Evolutionary conservation across 2,329 filamentous ascomycete species (phyloP).

Genomic region (Fusarium pseudograminearum): DNA sequence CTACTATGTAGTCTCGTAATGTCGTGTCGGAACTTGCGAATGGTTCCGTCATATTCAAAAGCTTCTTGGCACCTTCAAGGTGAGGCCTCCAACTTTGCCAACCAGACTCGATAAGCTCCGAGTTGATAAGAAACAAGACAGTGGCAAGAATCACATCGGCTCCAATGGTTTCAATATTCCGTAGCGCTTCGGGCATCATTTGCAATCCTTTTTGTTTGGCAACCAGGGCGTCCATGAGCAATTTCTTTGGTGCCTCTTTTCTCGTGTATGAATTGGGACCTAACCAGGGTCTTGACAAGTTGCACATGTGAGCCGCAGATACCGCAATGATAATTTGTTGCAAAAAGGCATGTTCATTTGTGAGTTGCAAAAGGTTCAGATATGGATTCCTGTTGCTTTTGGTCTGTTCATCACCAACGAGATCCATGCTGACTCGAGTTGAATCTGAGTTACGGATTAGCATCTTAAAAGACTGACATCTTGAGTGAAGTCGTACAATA

Average conservation of each 20-base stretch:
- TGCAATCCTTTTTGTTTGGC: conserved; percentile 59
- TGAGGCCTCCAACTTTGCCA: conserved; percentile 61
- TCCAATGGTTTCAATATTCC: conserved; percentile 52
- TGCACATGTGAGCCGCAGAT: conserved; percentile 61
- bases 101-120: conserved; percentile 63
- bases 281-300: conserved; percentile 43
- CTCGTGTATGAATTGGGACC: conserved; percentile 48
- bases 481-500: conserved; percentile 50
- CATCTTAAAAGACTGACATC: neutral
- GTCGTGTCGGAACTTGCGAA: conserved; percentile 49
- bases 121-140: conserved; percentile 62
- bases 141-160: conserved; percentile 59
- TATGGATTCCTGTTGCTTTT: conserved; percentile 59
- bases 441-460: conserved; percentile 53
- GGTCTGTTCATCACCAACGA: conserved; percentile 60
- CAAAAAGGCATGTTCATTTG: conserved; percentile 55
- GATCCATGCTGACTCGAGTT: conserved; percentile 62
- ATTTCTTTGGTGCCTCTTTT: conserved; percentile 45
- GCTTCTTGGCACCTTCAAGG: conserved; percentile 58
- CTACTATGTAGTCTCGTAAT: conserved; percentile 59
- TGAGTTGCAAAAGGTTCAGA: conserved; percentile 57
- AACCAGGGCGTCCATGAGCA: conserved; percentile 57
- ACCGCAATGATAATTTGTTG: conserved; percentile 61
- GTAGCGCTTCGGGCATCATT: conserved; percentile 55
- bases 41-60: conserved; percentile 56